Percentiles rank a stretch among this genome's conserved stretches.
Evolutionary conservation across 306 rosid genomes (phyloP).

Genomic region (Psophocarpus tetragonolobus): DNA sequence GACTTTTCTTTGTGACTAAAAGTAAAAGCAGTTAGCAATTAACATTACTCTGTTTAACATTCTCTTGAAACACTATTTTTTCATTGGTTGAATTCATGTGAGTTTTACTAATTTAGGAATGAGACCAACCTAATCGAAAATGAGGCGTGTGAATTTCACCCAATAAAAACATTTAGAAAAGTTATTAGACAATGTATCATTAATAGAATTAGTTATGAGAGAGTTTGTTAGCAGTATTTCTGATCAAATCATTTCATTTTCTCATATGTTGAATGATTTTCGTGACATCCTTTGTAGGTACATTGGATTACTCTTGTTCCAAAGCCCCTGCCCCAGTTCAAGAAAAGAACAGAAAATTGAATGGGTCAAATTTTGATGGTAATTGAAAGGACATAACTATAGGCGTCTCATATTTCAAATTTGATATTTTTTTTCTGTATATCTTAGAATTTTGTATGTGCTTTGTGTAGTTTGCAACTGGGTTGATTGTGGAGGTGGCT

Average conservation of each 20-base stretch:
- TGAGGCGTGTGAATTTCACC: no score
- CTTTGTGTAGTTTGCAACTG: constrained; percentile 66
- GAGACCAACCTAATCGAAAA: neutral
- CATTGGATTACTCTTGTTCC: constrained; percentile 56
- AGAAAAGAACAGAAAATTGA: constrained; percentile 45
- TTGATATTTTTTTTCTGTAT: neutral
- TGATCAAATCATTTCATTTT: no score
- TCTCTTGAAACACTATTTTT: neutral
- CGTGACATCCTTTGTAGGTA: constrained; percentile 51
- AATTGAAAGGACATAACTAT: constrained; percentile 23
- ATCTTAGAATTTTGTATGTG: neutral
- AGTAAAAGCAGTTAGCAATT: neutral
- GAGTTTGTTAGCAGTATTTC: no score
- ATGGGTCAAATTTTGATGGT: constrained; percentile 64
- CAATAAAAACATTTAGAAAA: no score
- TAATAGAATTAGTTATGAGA: no score
- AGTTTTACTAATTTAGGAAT: neutral
- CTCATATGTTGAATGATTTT: constrained; percentile 31
- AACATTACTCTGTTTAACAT: neutral
- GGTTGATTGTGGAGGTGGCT: constrained; percentile 80
- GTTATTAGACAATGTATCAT: no score
- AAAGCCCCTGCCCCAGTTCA: constrained; percentile 54
- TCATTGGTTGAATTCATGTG: neutral
- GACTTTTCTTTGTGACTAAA: neutral
- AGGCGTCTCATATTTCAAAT: neutral